phyloP scores from a whole-genome alignment of 768 basidiomycete species.

The Clathrus columnatus region DNA sequence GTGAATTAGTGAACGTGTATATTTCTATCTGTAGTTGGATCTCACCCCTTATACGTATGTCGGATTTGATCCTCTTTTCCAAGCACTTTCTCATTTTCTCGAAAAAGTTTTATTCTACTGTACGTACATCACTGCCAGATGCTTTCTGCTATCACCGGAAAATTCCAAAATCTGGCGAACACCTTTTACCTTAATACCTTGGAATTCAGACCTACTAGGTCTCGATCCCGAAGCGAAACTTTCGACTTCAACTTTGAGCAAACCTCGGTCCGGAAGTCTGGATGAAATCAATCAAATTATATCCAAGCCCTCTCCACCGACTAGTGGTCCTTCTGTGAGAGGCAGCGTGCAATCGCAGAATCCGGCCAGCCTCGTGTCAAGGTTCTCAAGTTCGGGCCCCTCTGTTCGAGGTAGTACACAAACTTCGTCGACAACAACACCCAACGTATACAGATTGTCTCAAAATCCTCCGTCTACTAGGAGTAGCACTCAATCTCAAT shows the following conservation, averaged over 20 bases:
- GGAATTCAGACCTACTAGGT: background rate
- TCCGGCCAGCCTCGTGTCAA: background rate
- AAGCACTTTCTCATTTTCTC: background rate
- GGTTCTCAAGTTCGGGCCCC: background rate
- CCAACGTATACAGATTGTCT: background rate
- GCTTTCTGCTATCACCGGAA: background rate
- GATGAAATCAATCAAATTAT: background rate
- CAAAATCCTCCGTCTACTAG: background rate
- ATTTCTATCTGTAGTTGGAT: conserved; percentile 47
- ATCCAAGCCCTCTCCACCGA: background rate
- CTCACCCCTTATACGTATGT: conserved; percentile 42
- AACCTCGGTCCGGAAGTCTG: background rate
- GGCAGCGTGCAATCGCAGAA: background rate
- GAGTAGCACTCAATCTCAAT: background rate
- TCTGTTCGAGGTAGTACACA: background rate
- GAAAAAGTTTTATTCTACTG: background rate
- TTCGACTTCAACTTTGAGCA: background rate
- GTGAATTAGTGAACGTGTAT: conserved; percentile 39
- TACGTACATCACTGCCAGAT: background rate
- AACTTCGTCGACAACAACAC: background rate
- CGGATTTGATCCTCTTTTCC: background rate
- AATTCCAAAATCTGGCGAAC: background rate
- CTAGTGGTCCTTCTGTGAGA: background rate
- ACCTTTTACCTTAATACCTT: background rate
- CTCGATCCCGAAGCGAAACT: background rate